Percentiles rank a stretch among this genome's conserved stretches.
phyloP scores from a whole-genome alignment of 257 asterid genomes.

The Scutellaria galericulata region DNA sequence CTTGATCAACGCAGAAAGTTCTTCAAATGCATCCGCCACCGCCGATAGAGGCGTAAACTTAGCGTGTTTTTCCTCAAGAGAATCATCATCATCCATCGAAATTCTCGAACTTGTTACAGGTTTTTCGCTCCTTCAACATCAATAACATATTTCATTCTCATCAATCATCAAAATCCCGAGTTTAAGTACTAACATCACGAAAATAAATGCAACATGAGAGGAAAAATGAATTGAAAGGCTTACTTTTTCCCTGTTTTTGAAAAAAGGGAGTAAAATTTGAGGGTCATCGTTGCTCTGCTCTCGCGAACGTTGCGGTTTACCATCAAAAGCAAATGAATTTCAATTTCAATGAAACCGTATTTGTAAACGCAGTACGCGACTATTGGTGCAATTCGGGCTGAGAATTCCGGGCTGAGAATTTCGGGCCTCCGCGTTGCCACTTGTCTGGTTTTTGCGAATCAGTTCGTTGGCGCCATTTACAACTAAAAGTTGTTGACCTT shows the following conservation, averaged over 20 bases:
- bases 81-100: slow-evolving; percentile 54
- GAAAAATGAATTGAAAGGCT: slow-evolving; percentile 11
- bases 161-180: slow-evolving; percentile 2
- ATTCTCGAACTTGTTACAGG: slow-evolving; percentile 24
- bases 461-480: slow-evolving; percentile 35
- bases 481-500: slow-evolving; percentile 8
- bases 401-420: slow-evolving; percentile 17
- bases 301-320: slow-evolving; percentile 47
- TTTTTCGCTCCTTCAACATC: slow-evolving; percentile 50
- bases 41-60: slow-evolving; percentile 69
- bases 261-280: slow-evolving; percentile 56
- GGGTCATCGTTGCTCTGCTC: slow-evolving; percentile 50
- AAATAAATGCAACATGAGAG: not conserved
- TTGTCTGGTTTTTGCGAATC: slow-evolving; percentile 27
- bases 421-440: slow-evolving; percentile 35
- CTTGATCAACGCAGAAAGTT: slow-evolving; percentile 60
- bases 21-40: slow-evolving; percentile 88
- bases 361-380: not conserved
- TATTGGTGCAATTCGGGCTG: slow-evolving; percentile 30
- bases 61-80: slow-evolving; percentile 50
- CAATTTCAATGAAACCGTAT: not conserved
- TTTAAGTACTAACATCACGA: not conserved
- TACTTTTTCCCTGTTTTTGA: slow-evolving; percentile 51
- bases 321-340: slow-evolving; percentile 27
- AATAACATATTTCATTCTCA: slow-evolving; percentile 37